These are phyloP conservation scores for Leucosporidium scottii DNA, from an alignment of 768 basidiomycete species.

Conservation along the genomic window DNA sequence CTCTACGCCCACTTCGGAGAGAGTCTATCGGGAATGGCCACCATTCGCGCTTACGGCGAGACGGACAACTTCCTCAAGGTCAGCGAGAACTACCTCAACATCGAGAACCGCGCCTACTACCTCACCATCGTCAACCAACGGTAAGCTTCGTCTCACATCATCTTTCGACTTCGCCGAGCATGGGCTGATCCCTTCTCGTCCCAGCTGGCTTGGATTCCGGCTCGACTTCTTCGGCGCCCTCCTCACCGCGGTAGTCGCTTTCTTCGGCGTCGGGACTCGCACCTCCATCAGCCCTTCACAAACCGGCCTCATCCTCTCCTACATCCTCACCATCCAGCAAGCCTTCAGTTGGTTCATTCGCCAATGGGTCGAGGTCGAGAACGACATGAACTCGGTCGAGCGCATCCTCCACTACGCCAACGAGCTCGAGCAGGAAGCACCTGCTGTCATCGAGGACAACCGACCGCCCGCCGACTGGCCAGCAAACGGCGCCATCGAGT, in stretches of 20 bases:
- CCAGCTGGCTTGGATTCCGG: slow-evolving; percentile 75
- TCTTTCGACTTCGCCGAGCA: background rate
- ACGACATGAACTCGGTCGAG: slow-evolving; percentile 68
- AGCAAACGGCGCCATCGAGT: slow-evolving; percentile 59
- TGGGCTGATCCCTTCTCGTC: slow-evolving; percentile 3
- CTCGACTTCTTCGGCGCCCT: slow-evolving; percentile 72
- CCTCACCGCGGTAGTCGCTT: slow-evolving; percentile 52
- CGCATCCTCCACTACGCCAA: slow-evolving; percentile 74
- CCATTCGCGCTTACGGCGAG: slow-evolving; percentile 83
- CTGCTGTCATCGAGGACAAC: slow-evolving; percentile 42
- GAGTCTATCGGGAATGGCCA: slow-evolving; percentile 53
- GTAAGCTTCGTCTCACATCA: slow-evolving; percentile 35
- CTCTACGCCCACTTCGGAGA: slow-evolving; percentile 91
- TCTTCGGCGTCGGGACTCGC: slow-evolving; percentile 68
- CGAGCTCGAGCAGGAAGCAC: slow-evolving; percentile 52
- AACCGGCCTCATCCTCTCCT: slow-evolving; percentile 66
- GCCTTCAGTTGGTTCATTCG: slow-evolving; percentile 62
- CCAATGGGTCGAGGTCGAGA: slow-evolving; percentile 62
- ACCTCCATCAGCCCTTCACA: slow-evolving; percentile 70
- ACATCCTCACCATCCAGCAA: slow-evolving; percentile 41
- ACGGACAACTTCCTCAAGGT: slow-evolving; percentile 58
- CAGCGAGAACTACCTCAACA: slow-evolving; percentile 66
- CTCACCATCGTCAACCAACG: slow-evolving; percentile 74
- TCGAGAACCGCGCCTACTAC: slow-evolving; percentile 87
- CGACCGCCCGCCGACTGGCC: slow-evolving; percentile 68